Evolutionary conservation across 345 rosid genomes (phyloP), one percentile per base, ranked within the genome.

Genomic region (Dipteronia sinensis): DNA sequence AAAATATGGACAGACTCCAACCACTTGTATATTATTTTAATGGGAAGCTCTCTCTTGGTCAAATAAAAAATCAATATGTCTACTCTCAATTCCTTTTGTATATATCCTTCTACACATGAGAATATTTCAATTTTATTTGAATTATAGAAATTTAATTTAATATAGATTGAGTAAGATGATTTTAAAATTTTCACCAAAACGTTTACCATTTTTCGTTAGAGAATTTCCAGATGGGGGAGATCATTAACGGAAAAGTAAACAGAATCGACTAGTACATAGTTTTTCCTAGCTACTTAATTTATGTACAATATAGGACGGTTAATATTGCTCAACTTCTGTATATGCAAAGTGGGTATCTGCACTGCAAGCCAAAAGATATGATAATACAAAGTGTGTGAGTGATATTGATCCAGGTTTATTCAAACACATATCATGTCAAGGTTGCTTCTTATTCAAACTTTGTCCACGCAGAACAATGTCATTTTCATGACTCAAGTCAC

Each of bases 1-100:
- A 49, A 49, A 49, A 40, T 20, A 8, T 51, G 72, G 58, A 49
- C 58, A 75, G 38, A 23, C 70, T 82, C 82, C 49, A 31, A 66
- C 85, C 85, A 76, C 81, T 74, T 51, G 42, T 62, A 47, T 3
- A 34, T 10, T n/a, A 67, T 75, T 34, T 44, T 49, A 65, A 51
- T 49, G 63, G 63, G 20, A 5, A 75, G 3, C 51, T 2, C 63
- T 49, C 78, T 53, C 19, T 65, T 51, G n/a, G 78, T 75, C 78
- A 75, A 75, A 11, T 15, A 4, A 40, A 13, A 19, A 49, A 65
- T 75, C 62, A 75, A 47, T 29, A 2, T 65, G 19, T 27, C 70
- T 46, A 25, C 13, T 34, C 4, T 74, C 62, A 23, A 49, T 31
- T n/a, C 19, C 23, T 42, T 74, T 16, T 70, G 44, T 16, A 72